Base-by-base conservation (phyloP, 2,329 filamentous ascomycete genomes). In the Diaporthe nobilis region DNA sequence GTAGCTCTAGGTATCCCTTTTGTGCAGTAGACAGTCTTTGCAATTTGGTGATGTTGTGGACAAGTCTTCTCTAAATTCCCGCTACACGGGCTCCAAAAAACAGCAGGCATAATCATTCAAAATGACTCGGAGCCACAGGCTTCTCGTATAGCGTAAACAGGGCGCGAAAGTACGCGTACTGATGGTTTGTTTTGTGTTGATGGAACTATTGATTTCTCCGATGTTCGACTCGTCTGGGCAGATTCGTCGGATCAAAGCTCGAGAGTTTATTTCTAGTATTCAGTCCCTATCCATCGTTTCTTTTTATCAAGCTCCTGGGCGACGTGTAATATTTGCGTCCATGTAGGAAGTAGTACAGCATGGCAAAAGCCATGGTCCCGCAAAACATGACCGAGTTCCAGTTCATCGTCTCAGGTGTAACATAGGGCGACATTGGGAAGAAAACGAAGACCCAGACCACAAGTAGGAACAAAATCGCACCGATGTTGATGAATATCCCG, bases 381-480 rank as follows among this genome's bases (percentile, higher is more conserved):
- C 78, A 79, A 63, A 88, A 87, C 53, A 89, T 84, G 9, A 88
- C 81, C n/a, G 84, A 79, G 42, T 85, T 86, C 87, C 87, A 90
- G 79, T 90, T 90, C 84, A 89, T 89, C 3, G 83, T 84, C 20
- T 78, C 78, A 1, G 83, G 79, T 2, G 81, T 84, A 1, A 87
- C 84, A 1, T 81, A 77, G 49, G 84, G 80, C 3, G 78, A 74
- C 0, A 82, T 78, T 0, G 89, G 89, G 80, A 88, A 90, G 77
- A 88, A 88, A 61, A 83, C 83, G 78, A 89, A 88, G 75, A 89
- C 82, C 73, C 88, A 85, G 5, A 86, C 83, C 58, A 87, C 83
- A 1, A 83, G 78, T n/a, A 87, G 82, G 78, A 87, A 90, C 6
- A 82, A 55, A 20, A 88, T 80, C 0, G 86, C 85, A 74, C 83